Conservation (phyloP, 108 stramenopile species). For the Phaeodactylum tricornutum region DNA sequence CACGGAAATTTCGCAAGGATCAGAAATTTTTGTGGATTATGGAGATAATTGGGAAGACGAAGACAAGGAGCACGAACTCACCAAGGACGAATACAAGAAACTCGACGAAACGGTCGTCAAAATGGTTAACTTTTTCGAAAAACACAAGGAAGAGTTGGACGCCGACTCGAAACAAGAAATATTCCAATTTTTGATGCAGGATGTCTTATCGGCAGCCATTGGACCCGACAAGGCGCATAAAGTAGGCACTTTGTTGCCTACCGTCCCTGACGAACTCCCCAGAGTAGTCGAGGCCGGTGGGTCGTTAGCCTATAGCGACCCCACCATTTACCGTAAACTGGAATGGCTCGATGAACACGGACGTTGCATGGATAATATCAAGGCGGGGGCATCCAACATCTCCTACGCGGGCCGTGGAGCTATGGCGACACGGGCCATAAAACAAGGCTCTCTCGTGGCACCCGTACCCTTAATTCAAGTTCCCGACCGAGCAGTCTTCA, state of each 20-base stretch:
- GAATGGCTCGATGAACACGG: conserved; percentile 64
- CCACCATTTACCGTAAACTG: conserved; percentile 16
- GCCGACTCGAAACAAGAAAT: conserved; percentile 47
- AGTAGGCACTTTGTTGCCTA: conserved; percentile 34
- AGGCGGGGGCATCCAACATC: conserved; percentile 54
- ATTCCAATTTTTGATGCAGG: conserved; percentile 52
- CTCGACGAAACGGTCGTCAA: conserved; percentile 55
- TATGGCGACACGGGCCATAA: conserved; percentile 53
- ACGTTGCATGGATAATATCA: conserved; percentile 72
- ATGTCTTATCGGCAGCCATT: conserved; percentile 59
- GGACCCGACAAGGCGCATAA: conserved; percentile 25
- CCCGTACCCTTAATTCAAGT: conserved; percentile 67
- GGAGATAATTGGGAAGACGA: conserved; percentile 51
- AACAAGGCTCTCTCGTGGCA: conserved; percentile 48
- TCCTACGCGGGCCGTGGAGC: conserved; percentile 77
- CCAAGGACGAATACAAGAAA: conserved; percentile 49
- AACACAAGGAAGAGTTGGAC: conserved; percentile 45
- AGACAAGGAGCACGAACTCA: conserved; percentile 25
- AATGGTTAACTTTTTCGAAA: conserved; percentile 63
- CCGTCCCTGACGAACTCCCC: conserved; percentile 36
- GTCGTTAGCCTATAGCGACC: conserved; percentile 28
- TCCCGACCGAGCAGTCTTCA: conserved; percentile 31
- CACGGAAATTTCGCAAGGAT: conserved; percentile 42
- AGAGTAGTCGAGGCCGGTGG: conserved; percentile 50
- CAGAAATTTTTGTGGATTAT: conserved; percentile 60